Base-by-base conservation (phyloP, 2,329 filamentous ascomycete species). In the Fusarium goolgardi region DNA sequence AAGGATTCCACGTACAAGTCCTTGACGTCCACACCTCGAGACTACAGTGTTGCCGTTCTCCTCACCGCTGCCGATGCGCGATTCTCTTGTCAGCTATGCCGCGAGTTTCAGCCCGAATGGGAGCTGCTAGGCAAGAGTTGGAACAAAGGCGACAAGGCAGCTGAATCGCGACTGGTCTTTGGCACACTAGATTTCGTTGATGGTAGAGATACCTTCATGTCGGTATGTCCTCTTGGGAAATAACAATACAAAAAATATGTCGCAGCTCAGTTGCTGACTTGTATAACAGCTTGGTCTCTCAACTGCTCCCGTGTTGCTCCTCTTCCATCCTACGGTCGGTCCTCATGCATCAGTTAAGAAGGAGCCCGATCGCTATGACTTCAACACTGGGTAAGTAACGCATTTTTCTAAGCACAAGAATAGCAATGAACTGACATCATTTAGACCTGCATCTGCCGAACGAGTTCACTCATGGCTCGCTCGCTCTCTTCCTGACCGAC, bases 91-190 rank as follows among this genome's bases (percentile, higher is more conserved):
- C 84, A 89, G 70, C 84, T 98, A 49, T 99, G 96, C 79, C 87
- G 89, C 53, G 93, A 97, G 54, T 97, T 99, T 79, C 92, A 97
- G 78, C 91, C 94, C 2, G 96, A 99, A 81, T 99, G 94, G 91
- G 92, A 96, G 56, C 80, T 98, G 55, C 81, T 99, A 55, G 88
- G 88, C 55, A 92, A 89, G 79, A 96, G 92, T 80, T 99, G 96
- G 96, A 85, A 85, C 65, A 93, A 91, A 78, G 94, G 92, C 10
- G 92, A 97, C 79, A 93, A 91, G 82, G 83, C 87, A 61, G 90
- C 85, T 54, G 85, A 92, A 70, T 91, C 89, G 29, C 86, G 90
- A 65, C 74, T 97, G 68, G 78, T 98, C 44, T 96, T 95, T 80
- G 90, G 88, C 25, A 95, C 92, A 9, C 81, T 99, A 73, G 96